Percentiles rank a stretch among this genome's conserved stretches.
phyloP scores from a whole-genome alignment of 495 filamentous ascomycete genomes.

The Geopyxis carbonaria region DNA sequence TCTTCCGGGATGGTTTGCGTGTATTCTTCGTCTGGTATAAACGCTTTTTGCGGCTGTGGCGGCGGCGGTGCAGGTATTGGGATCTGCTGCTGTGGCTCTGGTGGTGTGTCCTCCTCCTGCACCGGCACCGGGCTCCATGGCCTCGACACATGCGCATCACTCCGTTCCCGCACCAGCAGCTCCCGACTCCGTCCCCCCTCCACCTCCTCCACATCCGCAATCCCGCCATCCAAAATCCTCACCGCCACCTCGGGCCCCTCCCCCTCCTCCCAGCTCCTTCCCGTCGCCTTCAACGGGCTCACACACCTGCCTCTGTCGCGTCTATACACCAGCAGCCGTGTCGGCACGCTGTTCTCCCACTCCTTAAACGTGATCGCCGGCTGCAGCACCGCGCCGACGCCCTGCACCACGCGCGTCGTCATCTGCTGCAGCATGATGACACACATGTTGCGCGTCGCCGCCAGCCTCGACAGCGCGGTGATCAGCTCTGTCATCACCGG shows the following conservation, averaged over 20 bases:
- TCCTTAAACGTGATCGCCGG: constrained; percentile 7
- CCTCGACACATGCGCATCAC: constrained; percentile 26
- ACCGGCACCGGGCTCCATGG: not conserved
- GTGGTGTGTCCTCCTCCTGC: not conserved
- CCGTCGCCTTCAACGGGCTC: constrained; percentile 6
- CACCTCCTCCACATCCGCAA: constrained; percentile 30
- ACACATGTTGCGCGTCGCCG: constrained; percentile 37
- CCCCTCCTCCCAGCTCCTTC: constrained; percentile 31
- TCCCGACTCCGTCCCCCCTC: constrained; percentile 36
- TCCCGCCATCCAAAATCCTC: constrained; percentile 37
- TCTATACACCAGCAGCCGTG: not conserved
- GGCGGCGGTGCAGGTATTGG: not conserved
- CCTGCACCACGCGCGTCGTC: constrained; percentile 16
- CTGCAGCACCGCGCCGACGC: constrained; percentile 12
- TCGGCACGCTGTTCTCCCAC: not conserved
- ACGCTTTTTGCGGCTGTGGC: too few relatives aligned
- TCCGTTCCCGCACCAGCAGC: constrained; percentile 43
- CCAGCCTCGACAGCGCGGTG: constrained; percentile 44
- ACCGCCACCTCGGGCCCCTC: constrained; percentile 30
- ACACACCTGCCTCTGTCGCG: not conserved
- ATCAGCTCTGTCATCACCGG: constrained; percentile 24
- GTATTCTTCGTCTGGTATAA: too few relatives aligned
- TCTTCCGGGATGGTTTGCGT: too few relatives aligned
- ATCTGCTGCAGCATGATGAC: constrained; percentile 18
- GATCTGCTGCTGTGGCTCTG: not conserved